Base-by-base conservation (phyloP, 768 basidiomycete genomes). In the Boletus rubescentipes region DNA sequence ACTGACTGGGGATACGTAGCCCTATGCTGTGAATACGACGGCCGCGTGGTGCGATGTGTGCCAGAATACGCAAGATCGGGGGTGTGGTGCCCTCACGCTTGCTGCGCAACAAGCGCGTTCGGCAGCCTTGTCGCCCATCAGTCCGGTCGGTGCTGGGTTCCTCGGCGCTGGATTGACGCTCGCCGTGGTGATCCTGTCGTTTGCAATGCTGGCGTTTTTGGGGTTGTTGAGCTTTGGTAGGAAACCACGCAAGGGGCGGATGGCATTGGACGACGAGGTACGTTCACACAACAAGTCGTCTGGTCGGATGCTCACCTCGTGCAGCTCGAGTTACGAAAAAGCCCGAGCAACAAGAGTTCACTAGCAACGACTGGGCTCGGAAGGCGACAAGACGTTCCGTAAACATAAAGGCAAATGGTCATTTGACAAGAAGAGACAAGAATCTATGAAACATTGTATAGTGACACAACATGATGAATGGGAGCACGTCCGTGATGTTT, bases 91-190 rank as follows among this genome's bases (percentile, higher is more conserved):
- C 12, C 65, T 85, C 35, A 59, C 73, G 35, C 65, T 70, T 10
- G 71, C 68, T 12, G 58, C 59, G 18, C 51, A 62, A 23, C 61
- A 70, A 45, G 69, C 34, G 4, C 58, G 31, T 10, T 60, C 71
- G n/a, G 77, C 75, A 5, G 68, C 70, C 51, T 53, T 57, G 49
- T 71, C 59, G 49, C 71, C 57, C 12, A 76, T 86, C 58, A 75
- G 75, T 55, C 77, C 75, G 0, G 76, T 85, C 9, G 86, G 82
- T 8, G 85, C 86, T n/a, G 86, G 86, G 2, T 83, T 85, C 70
- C 72, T 87, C 14, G 86, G 85, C 29, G 85, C 86, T 4, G 81
- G 82, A 12, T 62, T 85, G 54, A 77, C 77, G 12, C 61, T 83
- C 36, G 77, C 69, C 5, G 72, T 81, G 11, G 67, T 67, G 38